Evolutionary conservation across 1,284 basidiomycete genomes (phyloP).

Genomic region (Anthracocystis panici-leucophaei): DNA sequence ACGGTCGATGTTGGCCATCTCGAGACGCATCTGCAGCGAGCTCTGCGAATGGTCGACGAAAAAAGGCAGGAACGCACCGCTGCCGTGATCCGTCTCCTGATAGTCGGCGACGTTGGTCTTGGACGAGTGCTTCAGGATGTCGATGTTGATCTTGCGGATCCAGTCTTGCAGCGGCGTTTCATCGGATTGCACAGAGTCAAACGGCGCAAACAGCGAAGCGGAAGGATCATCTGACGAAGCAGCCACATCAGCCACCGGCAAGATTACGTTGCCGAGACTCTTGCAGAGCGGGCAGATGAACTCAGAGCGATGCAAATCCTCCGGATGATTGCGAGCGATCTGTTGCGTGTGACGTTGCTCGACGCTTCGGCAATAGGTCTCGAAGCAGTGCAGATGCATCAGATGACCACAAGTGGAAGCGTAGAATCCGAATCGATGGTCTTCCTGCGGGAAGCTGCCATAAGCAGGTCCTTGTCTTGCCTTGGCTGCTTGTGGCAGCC

Average conservation of each 20-base stretch:
- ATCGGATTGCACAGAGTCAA: conserved; percentile 34
- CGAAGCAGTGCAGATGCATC: conserved; percentile 97
- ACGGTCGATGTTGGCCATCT: conserved; percentile 46
- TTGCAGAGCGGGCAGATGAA: conserved; percentile 99
- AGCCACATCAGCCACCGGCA: conserved; percentile 77
- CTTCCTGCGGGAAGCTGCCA: conserved; percentile 58
- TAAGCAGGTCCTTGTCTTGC: conserved; percentile 68
- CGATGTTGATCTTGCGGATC: conserved; percentile 69
- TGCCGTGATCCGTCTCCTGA: conserved; percentile 62
- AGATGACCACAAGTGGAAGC: conserved; percentile 93
- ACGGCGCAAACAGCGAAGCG: conserved; percentile 14
- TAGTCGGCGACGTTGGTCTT: conserved; percentile 52
- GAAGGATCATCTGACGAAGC: neutral
- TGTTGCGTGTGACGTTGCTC: conserved; percentile 89
- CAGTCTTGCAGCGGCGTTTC: conserved; percentile 62
- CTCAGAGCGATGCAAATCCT: conserved; percentile 89
- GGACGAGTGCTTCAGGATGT: conserved; percentile 66
- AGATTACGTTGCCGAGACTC: conserved; percentile 90
- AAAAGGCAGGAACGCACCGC: conserved; percentile 65
- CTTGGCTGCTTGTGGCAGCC: conserved; percentile 15
- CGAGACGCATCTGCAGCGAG: conserved; percentile 45
- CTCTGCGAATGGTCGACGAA: conserved; percentile 50
- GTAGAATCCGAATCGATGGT: conserved; percentile 76
- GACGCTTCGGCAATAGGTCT: conserved; percentile 87
- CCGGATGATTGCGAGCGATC: conserved; percentile 92